phyloP scores from a whole-genome alignment of 352 stramenopile genomes.

The Phytophthora multivora region DNA sequence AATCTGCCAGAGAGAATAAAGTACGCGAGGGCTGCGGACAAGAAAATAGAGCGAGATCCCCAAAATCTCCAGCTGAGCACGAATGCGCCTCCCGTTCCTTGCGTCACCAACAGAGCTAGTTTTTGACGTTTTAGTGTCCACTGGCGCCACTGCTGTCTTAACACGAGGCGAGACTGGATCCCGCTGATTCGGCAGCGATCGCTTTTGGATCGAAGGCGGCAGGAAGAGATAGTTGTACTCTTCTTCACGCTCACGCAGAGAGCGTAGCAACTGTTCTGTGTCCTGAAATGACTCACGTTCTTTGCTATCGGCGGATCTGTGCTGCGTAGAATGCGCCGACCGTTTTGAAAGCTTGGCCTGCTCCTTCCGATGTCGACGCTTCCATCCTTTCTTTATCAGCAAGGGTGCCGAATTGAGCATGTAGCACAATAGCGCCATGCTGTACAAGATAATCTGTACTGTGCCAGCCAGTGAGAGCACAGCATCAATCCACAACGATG shows the following conservation, averaged over 20 bases:
- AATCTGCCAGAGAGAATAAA: conserved; percentile 70
- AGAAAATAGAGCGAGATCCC: conserved; percentile 61
- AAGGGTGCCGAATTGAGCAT: conserved; percentile 69
- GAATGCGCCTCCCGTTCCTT: conserved; percentile 8
- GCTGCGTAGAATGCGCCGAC: conserved; percentile 37
- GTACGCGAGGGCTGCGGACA: conserved; percentile 50
- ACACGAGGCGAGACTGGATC: conserved; percentile 11
- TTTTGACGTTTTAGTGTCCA: conserved; percentile 4
- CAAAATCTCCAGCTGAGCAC: conserved; percentile 34
- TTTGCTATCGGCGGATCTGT: conserved; percentile 29
- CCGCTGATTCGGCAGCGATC: neutral
- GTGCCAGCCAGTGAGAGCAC: conserved; percentile 49
- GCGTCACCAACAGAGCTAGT: neutral
- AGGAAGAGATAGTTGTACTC: conserved; percentile 72
- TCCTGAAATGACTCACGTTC: conserved; percentile 67
- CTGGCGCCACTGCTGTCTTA: neutral
- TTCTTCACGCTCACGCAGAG: conserved; percentile 59
- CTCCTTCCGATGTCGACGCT: conserved; percentile 51
- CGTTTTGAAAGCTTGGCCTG: conserved; percentile 50
- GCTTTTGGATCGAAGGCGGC: conserved; percentile 29
- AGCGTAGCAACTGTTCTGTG: conserved; percentile 63
- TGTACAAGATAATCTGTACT: conserved; percentile 58
- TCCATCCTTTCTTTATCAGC: conserved; percentile 75
- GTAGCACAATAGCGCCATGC: conserved; percentile 58
- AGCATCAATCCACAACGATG: conserved; percentile 43